Base-by-base conservation (phyloP, 345 rosid species). In the Brassica juncea region DNA sequence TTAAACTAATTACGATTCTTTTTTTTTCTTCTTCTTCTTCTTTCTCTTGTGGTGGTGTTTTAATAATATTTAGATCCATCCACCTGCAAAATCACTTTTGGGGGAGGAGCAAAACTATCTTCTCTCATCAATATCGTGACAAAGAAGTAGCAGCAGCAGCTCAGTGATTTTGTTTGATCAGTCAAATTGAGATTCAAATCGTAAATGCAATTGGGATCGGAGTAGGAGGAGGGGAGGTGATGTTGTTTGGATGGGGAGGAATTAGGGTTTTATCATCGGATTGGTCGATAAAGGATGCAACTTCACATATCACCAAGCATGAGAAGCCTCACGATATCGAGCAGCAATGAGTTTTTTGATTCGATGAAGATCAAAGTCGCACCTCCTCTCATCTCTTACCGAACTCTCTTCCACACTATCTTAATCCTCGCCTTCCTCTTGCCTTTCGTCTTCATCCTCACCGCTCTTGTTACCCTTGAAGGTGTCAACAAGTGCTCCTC, bases 401-500 rank as follows among this genome's bases (percentile, higher is more conserved):
- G 99, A 81, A 90, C 97, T 84, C 97, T 96, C 81, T 96, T 93
- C 72, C 97, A 93, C 66, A 89, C 98, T 68, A 89, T 96, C 76
- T 97, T 96, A 69, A 86, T 96, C 82, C 98, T 96, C 66, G 99
- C 99, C 65, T 93, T 96, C 84, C 78, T 96, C 76, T 92, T 96
- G 87, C 99, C 99, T 69, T 96, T 96, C 59, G 97, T 93, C 81
- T 96, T 96, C 94, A 96, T 96, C 84, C 91, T 96, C 71, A 96
- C 98, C 27, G 99, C 99, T 74, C 74, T 93, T 82, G 98, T 92
- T 73, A 93, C 99, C 87, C 98, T 96, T 74, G 99, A 96, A 90
- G 99, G 99, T 82, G 97, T 92, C 95, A 92, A 96, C 95, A 93
- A 93, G 84, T 96, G 99, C 91, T 96, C 99, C 86, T 96, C 99